phyloP scores from a whole-genome alignment of 129 eudicot species.

The Sambucus nigra region DNA sequence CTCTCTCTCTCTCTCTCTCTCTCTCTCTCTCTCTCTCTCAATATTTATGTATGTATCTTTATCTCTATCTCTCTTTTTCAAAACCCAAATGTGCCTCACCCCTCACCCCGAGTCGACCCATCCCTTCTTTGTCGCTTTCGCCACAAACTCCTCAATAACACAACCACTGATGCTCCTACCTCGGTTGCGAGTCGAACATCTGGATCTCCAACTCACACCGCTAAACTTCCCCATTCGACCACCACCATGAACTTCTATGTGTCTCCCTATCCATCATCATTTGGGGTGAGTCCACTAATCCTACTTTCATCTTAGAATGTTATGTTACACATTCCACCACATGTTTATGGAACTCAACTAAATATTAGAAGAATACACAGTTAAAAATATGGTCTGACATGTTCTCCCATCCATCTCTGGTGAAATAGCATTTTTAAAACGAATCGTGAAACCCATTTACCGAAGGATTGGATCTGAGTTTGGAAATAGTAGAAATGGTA shows the following conservation, averaged over 20 bases:
- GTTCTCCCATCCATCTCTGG: conserved; percentile 53
- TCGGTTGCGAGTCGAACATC: conserved; percentile 45
- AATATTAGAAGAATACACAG: conserved; percentile 66
- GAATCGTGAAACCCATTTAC: conserved; percentile 62
- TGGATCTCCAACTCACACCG: conserved; percentile 57
- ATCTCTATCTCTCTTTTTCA: no score
- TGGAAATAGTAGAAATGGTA: conserved; percentile 57
- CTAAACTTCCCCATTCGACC: conserved; percentile 26
- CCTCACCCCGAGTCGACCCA: conserved; percentile 76
- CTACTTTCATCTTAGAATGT: conserved; percentile 66
- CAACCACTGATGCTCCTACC: conserved; percentile 68
- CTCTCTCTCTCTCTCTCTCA: no score
- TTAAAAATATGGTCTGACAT: conserved; percentile 71
- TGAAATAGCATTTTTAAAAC: conserved; percentile 46
- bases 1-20: no score
- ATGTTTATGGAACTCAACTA: conserved; percentile 73
- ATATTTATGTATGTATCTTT: no score
- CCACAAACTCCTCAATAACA: conserved; percentile 40
- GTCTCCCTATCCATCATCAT: conserved; percentile 52
- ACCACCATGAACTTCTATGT: conserved; percentile 64
- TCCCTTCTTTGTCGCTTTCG: conserved; percentile 65
- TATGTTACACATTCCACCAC: conserved; percentile 63
- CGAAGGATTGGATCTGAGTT: conserved; percentile 51
- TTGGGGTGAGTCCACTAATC: conserved; percentile 89
- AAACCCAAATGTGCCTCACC: conserved; percentile 72